Conservation (phyloP, 192 early-diverging fungal genomes). For the Entophlyctis luteolus region DNA sequence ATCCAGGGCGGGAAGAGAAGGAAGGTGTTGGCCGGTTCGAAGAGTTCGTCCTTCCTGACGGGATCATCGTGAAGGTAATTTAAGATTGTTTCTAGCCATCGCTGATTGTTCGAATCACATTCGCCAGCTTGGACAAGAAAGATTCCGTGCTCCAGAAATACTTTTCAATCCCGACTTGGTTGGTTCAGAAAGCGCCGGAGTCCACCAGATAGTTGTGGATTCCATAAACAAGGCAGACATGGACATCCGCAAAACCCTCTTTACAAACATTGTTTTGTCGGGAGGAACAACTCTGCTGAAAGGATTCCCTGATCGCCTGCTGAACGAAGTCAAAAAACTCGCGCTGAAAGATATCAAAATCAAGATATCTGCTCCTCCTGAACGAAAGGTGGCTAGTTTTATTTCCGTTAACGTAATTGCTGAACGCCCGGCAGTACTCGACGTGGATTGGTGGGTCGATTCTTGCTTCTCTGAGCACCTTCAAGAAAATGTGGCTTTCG, state of each 20-base stretch:
- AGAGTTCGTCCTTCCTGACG: conserved; percentile 78
- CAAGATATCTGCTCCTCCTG: conserved; percentile 94
- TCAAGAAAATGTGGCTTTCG: conserved; percentile 99
- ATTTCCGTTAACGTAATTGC: no score
- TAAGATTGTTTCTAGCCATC: no score
- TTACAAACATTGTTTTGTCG: conserved; percentile 88
- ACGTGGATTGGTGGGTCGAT: conserved; percentile 99
- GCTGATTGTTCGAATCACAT: neutral
- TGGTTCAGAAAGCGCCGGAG: conserved; percentile 86
- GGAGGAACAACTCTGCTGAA: conserved; percentile 91
- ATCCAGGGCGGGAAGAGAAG: conserved; percentile 92
- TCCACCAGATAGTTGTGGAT: conserved; percentile 91
- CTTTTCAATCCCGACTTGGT: conserved; percentile 92
- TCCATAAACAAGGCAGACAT: conserved; percentile 91
- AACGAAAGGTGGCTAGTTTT: no score
- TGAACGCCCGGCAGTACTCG: no score
- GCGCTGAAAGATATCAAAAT: conserved; percentile 94
- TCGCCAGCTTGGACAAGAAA: conserved; percentile 74
- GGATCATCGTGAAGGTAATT: conserved; percentile 77
- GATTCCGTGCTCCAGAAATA: conserved; percentile 93
- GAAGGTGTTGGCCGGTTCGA: conserved; percentile 72
- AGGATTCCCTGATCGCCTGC: conserved; percentile 89
- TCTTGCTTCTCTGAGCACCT: conserved; percentile 89
- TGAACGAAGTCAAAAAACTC: conserved; percentile 84
- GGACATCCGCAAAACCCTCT: conserved; percentile 86